Evolutionary conservation across 2,329 filamentous ascomycete genomes (phyloP).

Genomic region (Lachnellula subtilissima): DNA sequence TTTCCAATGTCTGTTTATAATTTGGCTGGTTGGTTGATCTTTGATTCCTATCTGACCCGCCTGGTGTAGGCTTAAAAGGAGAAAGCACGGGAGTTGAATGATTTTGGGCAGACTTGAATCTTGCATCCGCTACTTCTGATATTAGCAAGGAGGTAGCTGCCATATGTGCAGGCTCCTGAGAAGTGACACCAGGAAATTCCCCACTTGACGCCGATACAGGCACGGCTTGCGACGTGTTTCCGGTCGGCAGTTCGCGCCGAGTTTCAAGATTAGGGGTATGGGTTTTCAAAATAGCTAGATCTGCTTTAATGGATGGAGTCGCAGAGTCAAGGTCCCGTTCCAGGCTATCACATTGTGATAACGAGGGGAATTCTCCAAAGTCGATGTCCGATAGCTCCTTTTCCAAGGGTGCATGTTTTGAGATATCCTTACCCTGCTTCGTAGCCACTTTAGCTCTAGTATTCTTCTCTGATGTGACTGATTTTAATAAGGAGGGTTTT

Average conservation of each 20-base stretch:
- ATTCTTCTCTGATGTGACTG: not conserved
- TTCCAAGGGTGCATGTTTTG: not conserved
- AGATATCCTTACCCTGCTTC: not conserved
- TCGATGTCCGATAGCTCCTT: not conserved
- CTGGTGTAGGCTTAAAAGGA: not conserved
- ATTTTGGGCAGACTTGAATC: constrained; percentile 27
- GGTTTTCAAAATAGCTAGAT: not conserved
- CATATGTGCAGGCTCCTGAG: constrained; percentile 11
- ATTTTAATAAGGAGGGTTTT: not conserved
- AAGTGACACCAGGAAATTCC: constrained; percentile 6
- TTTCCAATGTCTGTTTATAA: not conserved
- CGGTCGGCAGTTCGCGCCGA: not conserved
- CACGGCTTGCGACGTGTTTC: not conserved
- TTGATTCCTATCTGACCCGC: not conserved
- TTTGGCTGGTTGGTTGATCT: not conserved
- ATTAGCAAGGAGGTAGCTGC: constrained; percentile 14
- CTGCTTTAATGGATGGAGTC: not conserved
- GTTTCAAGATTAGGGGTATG: not conserved
- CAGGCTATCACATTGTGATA: constrained; percentile 2
- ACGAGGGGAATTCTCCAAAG: constrained; percentile 4
- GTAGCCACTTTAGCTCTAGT: not conserved
- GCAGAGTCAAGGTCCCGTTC: not conserved
- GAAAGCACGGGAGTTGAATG: not conserved
- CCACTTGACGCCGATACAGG: constrained; percentile 7
- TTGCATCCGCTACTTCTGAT: constrained; percentile 33